phyloP scores from a whole-genome alignment of 225 moss, liverwort and hornwort genomes.

The Takakia lepidozioides region DNA sequence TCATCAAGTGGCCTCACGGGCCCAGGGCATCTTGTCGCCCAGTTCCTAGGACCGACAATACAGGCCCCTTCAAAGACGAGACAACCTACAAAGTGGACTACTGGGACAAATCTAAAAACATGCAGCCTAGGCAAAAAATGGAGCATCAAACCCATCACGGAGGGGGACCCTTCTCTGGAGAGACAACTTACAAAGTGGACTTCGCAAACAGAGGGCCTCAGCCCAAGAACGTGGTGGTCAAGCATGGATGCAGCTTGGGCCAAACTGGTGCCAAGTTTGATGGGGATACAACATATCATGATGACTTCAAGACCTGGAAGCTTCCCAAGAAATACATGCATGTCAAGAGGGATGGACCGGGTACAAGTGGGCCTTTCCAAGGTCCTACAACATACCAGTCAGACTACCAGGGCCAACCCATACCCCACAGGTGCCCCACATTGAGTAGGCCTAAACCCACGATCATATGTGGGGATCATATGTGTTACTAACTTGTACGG shows the following conservation, averaged over 20 bases:
- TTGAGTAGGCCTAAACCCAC: constrained; percentile 13
- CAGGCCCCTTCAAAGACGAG: constrained; percentile 13
- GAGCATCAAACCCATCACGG: not conserved
- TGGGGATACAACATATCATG: constrained; percentile 23
- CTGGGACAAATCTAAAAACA: constrained; percentile 24
- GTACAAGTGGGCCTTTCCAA: constrained; percentile 6
- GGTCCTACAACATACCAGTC: constrained; percentile 25
- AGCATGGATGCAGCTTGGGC: constrained; percentile 24
- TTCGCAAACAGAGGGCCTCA: constrained; percentile 14
- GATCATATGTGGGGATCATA: constrained; percentile 36
- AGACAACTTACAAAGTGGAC: constrained; percentile 14
- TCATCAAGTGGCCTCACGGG: constrained; percentile 28
- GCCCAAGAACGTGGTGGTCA: not conserved
- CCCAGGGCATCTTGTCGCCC: constrained; percentile 11
- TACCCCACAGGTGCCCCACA: constrained; percentile 11
- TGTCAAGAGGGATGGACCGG: constrained; percentile 7
- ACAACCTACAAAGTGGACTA: constrained; percentile 38
- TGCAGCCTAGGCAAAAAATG: constrained; percentile 3
- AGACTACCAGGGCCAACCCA: constrained; percentile 10
- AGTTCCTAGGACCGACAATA: not conserved
- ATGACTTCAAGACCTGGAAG: constrained; percentile 34
- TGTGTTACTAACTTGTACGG: constrained; percentile 55
- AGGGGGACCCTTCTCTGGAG: constrained; percentile 14
- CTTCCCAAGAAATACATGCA: constrained; percentile 19
- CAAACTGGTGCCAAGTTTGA: constrained; percentile 28